Base-by-base conservation (phyloP, 805 yeast species). In the Wickerhamiella spandovensis region DNA sequence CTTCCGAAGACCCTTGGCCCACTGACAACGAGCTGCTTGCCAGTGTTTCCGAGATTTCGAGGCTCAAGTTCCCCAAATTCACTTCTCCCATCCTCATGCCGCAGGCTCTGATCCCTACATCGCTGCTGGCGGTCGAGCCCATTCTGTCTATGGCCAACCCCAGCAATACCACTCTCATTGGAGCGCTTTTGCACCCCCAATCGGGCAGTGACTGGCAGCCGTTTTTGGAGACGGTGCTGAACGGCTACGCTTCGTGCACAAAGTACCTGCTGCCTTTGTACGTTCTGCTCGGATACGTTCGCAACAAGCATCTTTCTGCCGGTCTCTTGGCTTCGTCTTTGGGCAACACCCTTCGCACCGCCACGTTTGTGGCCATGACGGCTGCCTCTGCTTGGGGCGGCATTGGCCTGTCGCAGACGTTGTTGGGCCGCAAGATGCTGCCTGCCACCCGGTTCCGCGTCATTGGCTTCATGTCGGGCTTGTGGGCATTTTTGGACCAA, bases 401-500 rank as follows among this genome's bases (percentile, higher is more conserved):
- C 12, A 59, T 69, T 17, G 69, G 67, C 30, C 53, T 63, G 20
- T 54, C 63, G 25, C 70, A 68, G 51, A 49, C 52, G 48, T 13
- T 67, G 48, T 54, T 69, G 20, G 63, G 67, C 22, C 57, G 58
- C 50, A 56, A 52, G 30, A 49, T 64, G 37, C 46, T 58, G 46
- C 63, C 70, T 48, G 53, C 53, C 17, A 51, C 54, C 17, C 66
- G 73, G n/a, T 64, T 64, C 60, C 54, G 66, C 23, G 42, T 68
- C 37, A 65, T 69, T 50, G 73, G 72, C n/a, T 62, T 67, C 52
- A 49, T 65, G 42, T 64, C 70, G n/a, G 73, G 73, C 3, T 58
- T 68, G 44, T 68, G 71, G 71, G 68, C 71, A 1, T 57, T 64
- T 25, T 44, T 67, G 22, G 69, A 65, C 53, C 66, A 60, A 46